phyloP scores from a whole-genome alignment of 1,284 basidiomycete genomes.

The Fomitopsis pinicola region DNA sequence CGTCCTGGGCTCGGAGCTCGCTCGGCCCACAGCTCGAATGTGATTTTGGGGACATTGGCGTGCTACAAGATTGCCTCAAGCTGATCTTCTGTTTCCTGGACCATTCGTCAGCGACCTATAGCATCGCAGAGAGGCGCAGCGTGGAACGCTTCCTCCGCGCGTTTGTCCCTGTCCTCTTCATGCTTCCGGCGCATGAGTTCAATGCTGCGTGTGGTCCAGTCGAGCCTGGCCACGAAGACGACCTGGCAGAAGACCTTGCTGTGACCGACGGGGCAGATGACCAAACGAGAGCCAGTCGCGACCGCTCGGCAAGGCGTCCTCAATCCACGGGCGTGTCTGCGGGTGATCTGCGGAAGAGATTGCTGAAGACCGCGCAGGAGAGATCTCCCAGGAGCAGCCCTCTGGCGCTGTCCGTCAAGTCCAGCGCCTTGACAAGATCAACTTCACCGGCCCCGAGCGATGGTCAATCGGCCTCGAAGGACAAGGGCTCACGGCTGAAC shows the following conservation, averaged over 20 bases:
- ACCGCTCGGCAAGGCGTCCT: slow-evolving; percentile 40
- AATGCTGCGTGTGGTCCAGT: slow-evolving; percentile 67
- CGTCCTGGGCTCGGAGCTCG: slow-evolving; percentile 31
- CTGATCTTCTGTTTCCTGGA: slow-evolving; percentile 90
- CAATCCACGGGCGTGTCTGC: slow-evolving; percentile 50
- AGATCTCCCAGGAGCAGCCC: slow-evolving; percentile 31
- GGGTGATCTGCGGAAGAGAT: slow-evolving; percentile 73
- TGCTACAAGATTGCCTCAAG: slow-evolving; percentile 87
- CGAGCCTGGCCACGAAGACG: slow-evolving; percentile 36
- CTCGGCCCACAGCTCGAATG: slow-evolving; percentile 77
- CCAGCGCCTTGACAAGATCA: slow-evolving; percentile 19
- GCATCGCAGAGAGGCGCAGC: slow-evolving; percentile 71
- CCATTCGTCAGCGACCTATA: slow-evolving; percentile 74
- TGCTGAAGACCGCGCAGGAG: slow-evolving; percentile 68
- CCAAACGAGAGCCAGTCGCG: slow-evolving; percentile 9
- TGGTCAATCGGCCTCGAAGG: slow-evolving; percentile 2
- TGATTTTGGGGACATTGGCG: slow-evolving; percentile 72
- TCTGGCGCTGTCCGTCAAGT: slow-evolving; percentile 15
- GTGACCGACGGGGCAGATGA: slow-evolving; percentile 32
- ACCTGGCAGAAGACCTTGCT: slow-evolving; percentile 32
- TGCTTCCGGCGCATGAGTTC: slow-evolving; percentile 74
- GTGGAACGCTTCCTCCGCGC: slow-evolving; percentile 84
- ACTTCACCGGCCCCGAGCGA: slow-evolving; percentile 19
- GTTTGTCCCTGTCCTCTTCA: slow-evolving; percentile 84
- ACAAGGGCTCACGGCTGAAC: slow-evolving; percentile 4